Percentiles rank a stretch among this genome's conserved stretches.
Evolutionary conservation across 768 basidiomycete species (phyloP).

Genomic region (Trametes coccinea): DNA sequence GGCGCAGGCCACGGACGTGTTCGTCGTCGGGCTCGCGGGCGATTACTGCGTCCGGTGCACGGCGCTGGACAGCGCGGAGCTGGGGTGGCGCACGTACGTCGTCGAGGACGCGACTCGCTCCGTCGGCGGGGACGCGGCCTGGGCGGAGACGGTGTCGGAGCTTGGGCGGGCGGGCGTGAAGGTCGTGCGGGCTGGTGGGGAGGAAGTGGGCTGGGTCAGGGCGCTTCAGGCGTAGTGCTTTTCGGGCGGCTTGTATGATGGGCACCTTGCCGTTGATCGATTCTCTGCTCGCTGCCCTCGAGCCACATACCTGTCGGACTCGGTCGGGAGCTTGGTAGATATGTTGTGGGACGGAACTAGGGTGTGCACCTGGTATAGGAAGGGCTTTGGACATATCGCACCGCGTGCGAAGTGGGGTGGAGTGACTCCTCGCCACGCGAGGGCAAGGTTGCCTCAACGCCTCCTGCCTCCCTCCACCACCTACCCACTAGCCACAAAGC

Average conservation of each 20-base stretch:
- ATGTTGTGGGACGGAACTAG: neutral
- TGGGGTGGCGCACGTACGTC: conserved; percentile 30
- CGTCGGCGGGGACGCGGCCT: conserved; percentile 27
- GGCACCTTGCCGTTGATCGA: neutral
- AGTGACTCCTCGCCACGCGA: neutral
- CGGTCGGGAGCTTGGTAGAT: neutral
- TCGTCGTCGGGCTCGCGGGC: conserved; percentile 68
- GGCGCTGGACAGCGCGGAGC: conserved; percentile 44
- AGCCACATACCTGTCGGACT: neutral
- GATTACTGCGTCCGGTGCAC: conserved; percentile 76
- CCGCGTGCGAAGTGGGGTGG: neutral
- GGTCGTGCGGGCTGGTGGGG: conserved; percentile 25
- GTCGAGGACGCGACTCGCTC: conserved; percentile 29
- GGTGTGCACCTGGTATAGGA: neutral
- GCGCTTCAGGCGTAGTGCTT: neutral
- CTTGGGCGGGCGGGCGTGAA: conserved; percentile 20
- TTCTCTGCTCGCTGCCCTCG: neutral
- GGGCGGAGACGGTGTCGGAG: conserved; percentile 22
- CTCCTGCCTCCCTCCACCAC: neutral
- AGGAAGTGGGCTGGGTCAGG: conserved; percentile 25
- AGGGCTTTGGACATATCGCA: neutral
- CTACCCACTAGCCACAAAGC: neutral
- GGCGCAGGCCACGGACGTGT: conserved; percentile 54
- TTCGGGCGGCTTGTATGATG: neutral
- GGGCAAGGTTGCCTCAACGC: neutral